Percentiles rank a stretch among this genome's conserved stretches.
These are phyloP conservation scores for Termitomyces sp. DNA, from an alignment of 1,284 basidiomycete genomes.

Conservation along the genomic window DNA sequence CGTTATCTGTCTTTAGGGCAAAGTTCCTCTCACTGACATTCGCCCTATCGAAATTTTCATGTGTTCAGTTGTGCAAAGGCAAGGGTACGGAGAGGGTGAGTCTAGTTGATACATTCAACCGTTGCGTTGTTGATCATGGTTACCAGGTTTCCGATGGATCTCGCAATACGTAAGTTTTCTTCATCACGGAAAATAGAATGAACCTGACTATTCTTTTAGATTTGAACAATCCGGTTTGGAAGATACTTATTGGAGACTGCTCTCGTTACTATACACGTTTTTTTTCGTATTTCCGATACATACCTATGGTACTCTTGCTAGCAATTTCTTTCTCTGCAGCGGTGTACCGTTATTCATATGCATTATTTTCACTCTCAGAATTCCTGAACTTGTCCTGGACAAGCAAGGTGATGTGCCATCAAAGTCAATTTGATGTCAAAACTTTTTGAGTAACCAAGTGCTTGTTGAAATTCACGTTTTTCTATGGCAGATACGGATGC, in stretches of 20 bases:
- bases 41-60: constrained; percentile 99
- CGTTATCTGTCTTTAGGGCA: constrained; percentile 58
- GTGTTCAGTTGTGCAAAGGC: constrained; percentile 99
- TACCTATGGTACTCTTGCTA: constrained; percentile 16
- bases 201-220: constrained; percentile 1
- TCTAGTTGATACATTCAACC: constrained; percentile 3
- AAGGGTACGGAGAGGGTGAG: constrained; percentile 95
- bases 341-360: constrained; percentile 12
- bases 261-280: constrained; percentile 4
- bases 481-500: too few relatives aligned
- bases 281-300: constrained; percentile 18
- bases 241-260: constrained; percentile 1
- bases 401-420: not conserved
- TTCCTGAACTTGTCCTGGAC: not conserved
- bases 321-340: constrained; percentile 8
- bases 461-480: too few relatives aligned
- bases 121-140: constrained; percentile 10
- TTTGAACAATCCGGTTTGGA: constrained; percentile 8
- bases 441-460: too few relatives aligned
- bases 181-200: not conserved
- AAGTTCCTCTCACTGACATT: constrained; percentile 94
- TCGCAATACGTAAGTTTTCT: constrained; percentile 76
- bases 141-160: constrained; percentile 91
- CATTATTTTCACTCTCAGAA: constrained; percentile 5
- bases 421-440: not conserved